Percentiles rank a stretch among this genome's conserved stretches.
Conservation (phyloP, 768 basidiomycete genomes). For the Tricholoma matsutake region DNA sequence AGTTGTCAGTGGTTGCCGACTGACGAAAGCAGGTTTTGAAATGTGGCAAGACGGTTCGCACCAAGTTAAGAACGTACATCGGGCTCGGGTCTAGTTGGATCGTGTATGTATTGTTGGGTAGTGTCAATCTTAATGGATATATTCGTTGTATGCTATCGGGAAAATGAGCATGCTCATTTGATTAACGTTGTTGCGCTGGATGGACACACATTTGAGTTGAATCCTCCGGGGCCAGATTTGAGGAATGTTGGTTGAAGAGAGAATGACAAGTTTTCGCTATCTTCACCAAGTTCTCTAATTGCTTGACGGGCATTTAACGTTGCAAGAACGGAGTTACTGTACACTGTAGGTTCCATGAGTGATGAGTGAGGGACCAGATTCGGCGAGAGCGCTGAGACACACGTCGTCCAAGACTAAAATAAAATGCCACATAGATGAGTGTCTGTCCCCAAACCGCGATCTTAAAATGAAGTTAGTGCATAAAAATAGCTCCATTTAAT, state of each 20-base stretch:
- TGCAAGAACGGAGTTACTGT: constrained; percentile 53
- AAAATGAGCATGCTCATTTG: not conserved
- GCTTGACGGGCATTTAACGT: constrained; percentile 48
- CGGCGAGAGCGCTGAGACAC: constrained; percentile 12
- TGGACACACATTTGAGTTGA: constrained; percentile 28
- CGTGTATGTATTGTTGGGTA: constrained; percentile 47
- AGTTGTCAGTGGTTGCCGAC: constrained; percentile 17
- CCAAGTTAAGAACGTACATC: constrained; percentile 10
- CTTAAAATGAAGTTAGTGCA: not conserved
- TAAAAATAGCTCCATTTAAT: not conserved
- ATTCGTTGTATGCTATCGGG: constrained; percentile 39
- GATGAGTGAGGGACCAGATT: not conserved
- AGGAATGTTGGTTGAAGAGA: constrained; percentile 41
- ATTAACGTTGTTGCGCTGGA: not conserved
- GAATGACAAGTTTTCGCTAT: constrained; percentile 45
- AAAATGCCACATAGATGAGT: constrained; percentile 57
- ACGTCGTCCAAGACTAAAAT: constrained; percentile 53
- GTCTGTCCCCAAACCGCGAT: constrained; percentile 38
- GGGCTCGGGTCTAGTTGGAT: constrained; percentile 22
- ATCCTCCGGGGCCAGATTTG: constrained; percentile 32
- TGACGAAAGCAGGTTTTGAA: not conserved
- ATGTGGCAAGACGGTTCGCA: not conserved
- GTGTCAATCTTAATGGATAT: constrained; percentile 68
- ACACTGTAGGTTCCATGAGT: constrained; percentile 31
- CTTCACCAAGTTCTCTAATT: constrained; percentile 42